These are phyloP conservation scores for Fusarium clavum DNA, from an alignment of 2,329 filamentous ascomycete species.

Conservation along the genomic window DNA sequence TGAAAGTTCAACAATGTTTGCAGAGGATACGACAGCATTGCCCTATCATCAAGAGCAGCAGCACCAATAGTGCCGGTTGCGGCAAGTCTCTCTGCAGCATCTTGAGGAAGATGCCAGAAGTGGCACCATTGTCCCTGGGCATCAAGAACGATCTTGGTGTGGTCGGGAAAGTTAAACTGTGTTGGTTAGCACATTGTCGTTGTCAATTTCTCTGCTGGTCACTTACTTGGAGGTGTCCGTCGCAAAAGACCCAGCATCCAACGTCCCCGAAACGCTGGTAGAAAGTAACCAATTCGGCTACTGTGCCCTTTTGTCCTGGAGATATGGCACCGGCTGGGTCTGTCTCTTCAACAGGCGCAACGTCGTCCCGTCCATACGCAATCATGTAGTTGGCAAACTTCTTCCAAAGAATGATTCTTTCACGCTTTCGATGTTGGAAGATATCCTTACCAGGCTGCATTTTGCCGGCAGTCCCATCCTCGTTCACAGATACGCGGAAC, in stretches of 20 bases:
- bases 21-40: slow-evolving; percentile 77
- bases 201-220: not conserved
- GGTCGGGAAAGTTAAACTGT: slow-evolving; percentile 89
- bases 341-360: slow-evolving; percentile 60
- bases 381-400: slow-evolving; percentile 82
- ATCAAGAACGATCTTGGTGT: slow-evolving; percentile 85
- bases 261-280: slow-evolving; percentile 86
- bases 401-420: slow-evolving; percentile 76
- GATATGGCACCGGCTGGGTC: slow-evolving; percentile 55
- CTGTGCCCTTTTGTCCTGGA: slow-evolving; percentile 52
- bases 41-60: slow-evolving; percentile 76
- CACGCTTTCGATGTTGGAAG: slow-evolving; percentile 73
- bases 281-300: slow-evolving; percentile 76
- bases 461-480: slow-evolving; percentile 70
- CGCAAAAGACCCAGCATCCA: slow-evolving; percentile 83
- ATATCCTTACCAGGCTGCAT: slow-evolving; percentile 72
- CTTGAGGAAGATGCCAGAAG: slow-evolving; percentile 80
- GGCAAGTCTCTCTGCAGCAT: slow-evolving; percentile 74
- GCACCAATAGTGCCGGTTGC: slow-evolving; percentile 75
- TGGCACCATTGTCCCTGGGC: slow-evolving; percentile 79
- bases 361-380: slow-evolving; percentile 78
- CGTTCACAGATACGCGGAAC: slow-evolving; percentile 66
- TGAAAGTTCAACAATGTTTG: slow-evolving; percentile 79
- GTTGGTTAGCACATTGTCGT: slow-evolving; percentile 38
- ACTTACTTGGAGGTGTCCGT: slow-evolving; percentile 79